phyloP scores from a whole-genome alignment of 1,139 yeast species.

The Scheffersomyces cryptocercus region DNA sequence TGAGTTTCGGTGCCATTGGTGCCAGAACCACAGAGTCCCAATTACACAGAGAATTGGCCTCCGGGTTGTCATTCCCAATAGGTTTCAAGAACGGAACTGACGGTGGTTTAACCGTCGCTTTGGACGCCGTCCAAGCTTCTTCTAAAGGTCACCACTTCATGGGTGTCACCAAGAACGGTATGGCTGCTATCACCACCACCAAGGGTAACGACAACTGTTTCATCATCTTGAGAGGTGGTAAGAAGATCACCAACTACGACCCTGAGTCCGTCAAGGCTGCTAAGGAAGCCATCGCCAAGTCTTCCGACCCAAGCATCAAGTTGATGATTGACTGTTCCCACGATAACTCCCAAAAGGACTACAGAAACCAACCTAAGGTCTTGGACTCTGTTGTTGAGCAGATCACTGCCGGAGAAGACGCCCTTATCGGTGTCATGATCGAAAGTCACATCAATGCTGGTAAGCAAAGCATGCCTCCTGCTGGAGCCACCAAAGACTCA shows the following conservation, averaged over 20 bases:
- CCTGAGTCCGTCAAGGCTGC: conserved; percentile 70
- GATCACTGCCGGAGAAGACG: conserved; percentile 74
- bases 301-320: neutral
- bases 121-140: conserved; percentile 93
- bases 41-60: conserved; percentile 92
- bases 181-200: conserved; percentile 93
- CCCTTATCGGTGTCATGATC: conserved; percentile 91
- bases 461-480: conserved; percentile 74
- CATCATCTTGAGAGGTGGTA: conserved; percentile 94
- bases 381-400: conserved; percentile 78
- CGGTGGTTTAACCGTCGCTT: conserved; percentile 87
- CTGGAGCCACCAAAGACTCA: conserved; percentile 56
- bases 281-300: conserved; percentile 42
- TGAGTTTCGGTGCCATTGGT: conserved; percentile 95
- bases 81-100: conserved; percentile 98
- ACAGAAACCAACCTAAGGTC: conserved; percentile 89
- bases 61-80: conserved; percentile 94
- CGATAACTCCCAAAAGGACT: conserved; percentile 90
- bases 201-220: conserved; percentile 92
- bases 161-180: conserved; percentile 87
- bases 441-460: conserved; percentile 94
- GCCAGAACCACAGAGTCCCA: conserved; percentile 98
- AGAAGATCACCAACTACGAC: conserved; percentile 87
- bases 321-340: conserved; percentile 95
- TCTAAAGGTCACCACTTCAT: conserved; percentile 92